Evolutionary conservation across 1,284 basidiomycete species (phyloP), one percentile per base, ranked within the genome.

Genomic region (Trichosporon faecale): DNA sequence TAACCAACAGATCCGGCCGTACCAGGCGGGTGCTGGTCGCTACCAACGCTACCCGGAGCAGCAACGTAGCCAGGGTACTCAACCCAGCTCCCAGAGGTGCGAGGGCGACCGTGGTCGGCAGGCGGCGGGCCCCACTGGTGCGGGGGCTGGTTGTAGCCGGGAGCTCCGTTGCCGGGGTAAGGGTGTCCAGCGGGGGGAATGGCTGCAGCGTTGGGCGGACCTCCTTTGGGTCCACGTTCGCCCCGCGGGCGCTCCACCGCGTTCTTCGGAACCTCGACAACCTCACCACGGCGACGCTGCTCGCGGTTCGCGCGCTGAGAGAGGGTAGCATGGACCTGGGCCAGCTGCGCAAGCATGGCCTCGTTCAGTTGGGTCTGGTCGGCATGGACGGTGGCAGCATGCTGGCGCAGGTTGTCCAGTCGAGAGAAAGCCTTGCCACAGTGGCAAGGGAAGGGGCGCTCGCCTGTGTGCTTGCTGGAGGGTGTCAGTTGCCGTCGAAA

Each of bases 351-450:
- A 89, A 96, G 93, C 92, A 95, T 95, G 60, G 88, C 85, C 80
- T 95, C 93, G 86, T 98, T 98, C 80, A 90, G 88, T 0, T 92
- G 90, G 0, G 82, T 76, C 84, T 91, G 92, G 79, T 97, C 94
- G 29, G 94, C 90, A 79, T 98, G 95, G 1, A 97, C 94, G 3
- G 95, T 97, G 85, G 95, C 92, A 0, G 95, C 93, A 83, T 98
- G 95, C 79, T 98, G 95, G 63, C 95, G 90, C 12, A 98, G 88
- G 80, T 98, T 98, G 85, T 98, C 95, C 78, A 98, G 90, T 27
- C 95, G 90, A 18, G 94, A 96, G 80, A 98, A 98, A 71, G 95
- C 91, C 82, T 97, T 96, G 31, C 90, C 89, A 85, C 95, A 98
- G 80, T 98, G 95, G 81, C 95, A 98, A 64, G 89, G 89, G 84